phyloP scores from a whole-genome alignment of 352 stramenopile genomes.

The Globisporangium camurandrum region DNA sequence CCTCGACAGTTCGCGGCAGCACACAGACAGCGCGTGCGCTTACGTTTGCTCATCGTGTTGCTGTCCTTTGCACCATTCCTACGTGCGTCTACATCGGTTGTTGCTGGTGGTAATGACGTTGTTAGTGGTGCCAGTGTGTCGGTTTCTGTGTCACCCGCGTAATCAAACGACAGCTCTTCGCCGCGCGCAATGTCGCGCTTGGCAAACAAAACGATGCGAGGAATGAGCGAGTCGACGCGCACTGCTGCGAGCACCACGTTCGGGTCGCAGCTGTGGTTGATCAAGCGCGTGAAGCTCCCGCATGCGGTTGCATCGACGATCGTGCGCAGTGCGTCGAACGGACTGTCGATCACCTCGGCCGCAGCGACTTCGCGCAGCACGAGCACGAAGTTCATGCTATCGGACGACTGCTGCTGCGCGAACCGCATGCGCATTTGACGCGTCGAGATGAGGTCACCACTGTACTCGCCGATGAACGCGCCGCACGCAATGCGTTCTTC shows the following conservation, averaged over 20 bases:
- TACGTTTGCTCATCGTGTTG: not conserved
- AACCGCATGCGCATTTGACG: slow-evolving; percentile 28
- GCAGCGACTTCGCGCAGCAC: slow-evolving; percentile 29
- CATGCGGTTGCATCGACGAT: slow-evolving; percentile 46
- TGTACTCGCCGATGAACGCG: slow-evolving; percentile 56
- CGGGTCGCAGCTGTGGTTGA: slow-evolving; percentile 65
- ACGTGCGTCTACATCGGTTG: no score
- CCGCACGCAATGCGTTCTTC: slow-evolving; percentile 20
- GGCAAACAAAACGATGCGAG: slow-evolving; percentile 50
- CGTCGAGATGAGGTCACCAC: slow-evolving; percentile 49
- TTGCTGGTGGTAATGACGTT: no score
- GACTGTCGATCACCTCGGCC: not conserved
- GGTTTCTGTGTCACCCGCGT: slow-evolving; percentile 15
- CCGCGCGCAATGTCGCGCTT: slow-evolving; percentile 15
- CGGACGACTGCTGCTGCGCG: slow-evolving; percentile 15
- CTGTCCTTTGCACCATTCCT: no score
- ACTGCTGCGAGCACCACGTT: slow-evolving; percentile 40
- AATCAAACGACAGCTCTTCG: slow-evolving; percentile 63
- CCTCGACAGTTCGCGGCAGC: not conserved
- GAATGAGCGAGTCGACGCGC: slow-evolving; percentile 50
- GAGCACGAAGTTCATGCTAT: slow-evolving; percentile 41
- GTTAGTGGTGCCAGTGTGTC: not conserved
- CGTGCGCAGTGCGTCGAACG: slow-evolving; percentile 31
- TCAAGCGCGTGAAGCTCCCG: slow-evolving; percentile 58
- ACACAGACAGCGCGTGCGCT: not conserved